phyloP scores from a whole-genome alignment of 192 early-diverging fungal genomes.

The Podila clonocystis region DNA sequence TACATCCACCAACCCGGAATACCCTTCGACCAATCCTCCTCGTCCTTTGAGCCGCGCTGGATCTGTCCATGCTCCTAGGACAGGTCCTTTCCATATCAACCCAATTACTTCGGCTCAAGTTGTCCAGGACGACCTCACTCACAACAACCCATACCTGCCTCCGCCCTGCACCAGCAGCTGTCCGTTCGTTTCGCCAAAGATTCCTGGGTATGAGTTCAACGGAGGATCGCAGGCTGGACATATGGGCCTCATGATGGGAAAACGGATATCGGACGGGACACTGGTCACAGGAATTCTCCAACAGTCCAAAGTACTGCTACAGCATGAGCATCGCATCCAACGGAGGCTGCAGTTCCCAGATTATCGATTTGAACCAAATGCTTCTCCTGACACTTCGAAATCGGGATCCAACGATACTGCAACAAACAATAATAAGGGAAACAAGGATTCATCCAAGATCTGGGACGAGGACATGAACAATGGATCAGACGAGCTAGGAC shows the following conservation, averaged over 20 bases:
- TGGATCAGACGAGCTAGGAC: neutral
- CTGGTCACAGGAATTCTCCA: constrained; percentile 37
- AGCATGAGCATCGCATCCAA: constrained; percentile 39
- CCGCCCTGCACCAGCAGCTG: constrained; percentile 32
- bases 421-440: neutral
- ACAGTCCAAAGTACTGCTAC: constrained; percentile 27
- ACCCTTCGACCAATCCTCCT: neutral
- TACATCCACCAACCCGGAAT: neutral
- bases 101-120: neutral
- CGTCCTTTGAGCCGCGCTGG: neutral
- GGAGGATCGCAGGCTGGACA: constrained; percentile 46
- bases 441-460: neutral
- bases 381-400: neutral
- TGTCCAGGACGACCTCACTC: constrained; percentile 21
- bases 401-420: neutral
- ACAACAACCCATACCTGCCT: constrained; percentile 37
- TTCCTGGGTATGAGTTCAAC: constrained; percentile 34
- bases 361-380: constrained; percentile 1
- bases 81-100: constrained; percentile 13
- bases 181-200: constrained; percentile 23
- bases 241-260: constrained; percentile 49
- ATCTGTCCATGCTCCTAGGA: neutral
- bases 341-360: constrained; percentile 22
- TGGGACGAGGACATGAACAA: neutral
- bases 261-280: constrained; percentile 28